Percentiles rank a stretch among this genome's conserved stretches.
phyloP scores from a whole-genome alignment of 1,139 yeast species.

The Lodderomyces theae region DNA sequence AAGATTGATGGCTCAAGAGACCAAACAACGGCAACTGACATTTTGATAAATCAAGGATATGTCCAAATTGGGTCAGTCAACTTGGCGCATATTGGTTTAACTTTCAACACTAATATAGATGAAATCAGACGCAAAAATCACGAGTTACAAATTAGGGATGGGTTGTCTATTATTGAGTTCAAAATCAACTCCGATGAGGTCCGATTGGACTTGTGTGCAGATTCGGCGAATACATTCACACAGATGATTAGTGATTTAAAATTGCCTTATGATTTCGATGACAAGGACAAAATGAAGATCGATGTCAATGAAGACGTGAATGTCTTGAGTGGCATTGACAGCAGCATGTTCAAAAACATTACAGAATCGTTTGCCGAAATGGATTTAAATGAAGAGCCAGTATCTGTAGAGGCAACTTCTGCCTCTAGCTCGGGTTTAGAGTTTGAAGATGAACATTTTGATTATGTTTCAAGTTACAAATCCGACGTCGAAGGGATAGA shows the following conservation, averaged over 20 bases:
- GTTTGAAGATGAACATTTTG: conserved; percentile 15
- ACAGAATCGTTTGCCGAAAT: conserved; percentile 13
- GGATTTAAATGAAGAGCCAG: conserved; percentile 6
- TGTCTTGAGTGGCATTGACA: conserved; percentile 49
- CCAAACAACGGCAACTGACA: conserved; percentile 15
- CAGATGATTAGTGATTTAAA: conserved; percentile 72
- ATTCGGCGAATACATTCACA: conserved; percentile 69
- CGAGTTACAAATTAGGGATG: conserved; percentile 20
- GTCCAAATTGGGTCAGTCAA: conserved; percentile 44
- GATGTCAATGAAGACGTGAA: conserved; percentile 36
- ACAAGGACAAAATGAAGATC: conserved; percentile 54
- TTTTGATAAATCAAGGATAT: conserved; percentile 33
- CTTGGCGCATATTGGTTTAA: conserved; percentile 40
- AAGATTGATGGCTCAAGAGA: conserved; percentile 11
- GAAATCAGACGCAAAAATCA: conserved; percentile 20
- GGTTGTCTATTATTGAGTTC: conserved; percentile 36
- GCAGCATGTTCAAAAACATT: conserved; percentile 11
- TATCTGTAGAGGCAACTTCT: conserved; percentile 8
- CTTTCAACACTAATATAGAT: conserved; percentile 29
- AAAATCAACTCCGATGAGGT: conserved; percentile 50
- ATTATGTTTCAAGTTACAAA: conserved; percentile 6
- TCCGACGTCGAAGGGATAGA: conserved; percentile 15
- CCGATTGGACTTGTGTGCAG: conserved; percentile 72
- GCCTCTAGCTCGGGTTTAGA: conserved; percentile 10
- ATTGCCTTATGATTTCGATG: conserved; percentile 57